These are phyloP conservation scores for Wickerhamiella spandovensis DNA, from an alignment of 805 yeast species.

Conservation along the genomic window DNA sequence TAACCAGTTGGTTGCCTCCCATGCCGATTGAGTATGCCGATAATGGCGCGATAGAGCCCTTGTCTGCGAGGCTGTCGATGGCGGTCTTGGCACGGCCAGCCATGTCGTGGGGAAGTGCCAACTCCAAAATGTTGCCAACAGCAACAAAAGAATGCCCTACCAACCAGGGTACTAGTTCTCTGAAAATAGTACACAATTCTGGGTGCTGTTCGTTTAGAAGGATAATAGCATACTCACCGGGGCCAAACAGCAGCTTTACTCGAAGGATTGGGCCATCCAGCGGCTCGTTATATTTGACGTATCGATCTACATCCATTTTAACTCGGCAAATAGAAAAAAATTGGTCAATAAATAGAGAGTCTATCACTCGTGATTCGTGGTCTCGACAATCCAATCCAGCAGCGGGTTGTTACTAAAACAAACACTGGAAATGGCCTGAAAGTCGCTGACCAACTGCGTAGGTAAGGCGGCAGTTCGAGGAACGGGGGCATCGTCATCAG, in stretches of 20 bases:
- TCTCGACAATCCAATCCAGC: conserved; percentile 2
- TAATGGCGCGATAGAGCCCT: neutral
- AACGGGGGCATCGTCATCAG: too few relatives aligned
- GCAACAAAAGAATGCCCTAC: neutral
- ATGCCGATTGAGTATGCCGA: conserved; percentile 6
- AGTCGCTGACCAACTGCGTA: too few relatives aligned
- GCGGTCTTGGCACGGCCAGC: neutral
- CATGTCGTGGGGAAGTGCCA: neutral
- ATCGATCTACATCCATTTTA: neutral
- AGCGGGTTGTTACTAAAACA: neutral
- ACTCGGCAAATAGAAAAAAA: too few relatives aligned
- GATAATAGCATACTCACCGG: conserved; percentile 3
- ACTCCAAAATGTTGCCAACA: neutral
- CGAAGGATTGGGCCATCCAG: conserved; percentile 4
- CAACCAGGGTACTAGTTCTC: neutral
- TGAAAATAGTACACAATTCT: neutral
- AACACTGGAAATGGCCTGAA: too few relatives aligned
- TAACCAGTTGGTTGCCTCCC: neutral
- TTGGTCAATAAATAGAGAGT: too few relatives aligned
- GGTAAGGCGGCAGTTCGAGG: too few relatives aligned
- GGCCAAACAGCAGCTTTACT: conserved; percentile 3
- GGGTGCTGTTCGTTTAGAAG: conserved; percentile 1
- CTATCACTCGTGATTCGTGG: neutral
- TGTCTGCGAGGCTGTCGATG: neutral
- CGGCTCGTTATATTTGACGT: conserved; percentile 7